Conservation (phyloP, 2,329 filamentous ascomycete genomes). For the Aureobasidium sp. region DNA sequence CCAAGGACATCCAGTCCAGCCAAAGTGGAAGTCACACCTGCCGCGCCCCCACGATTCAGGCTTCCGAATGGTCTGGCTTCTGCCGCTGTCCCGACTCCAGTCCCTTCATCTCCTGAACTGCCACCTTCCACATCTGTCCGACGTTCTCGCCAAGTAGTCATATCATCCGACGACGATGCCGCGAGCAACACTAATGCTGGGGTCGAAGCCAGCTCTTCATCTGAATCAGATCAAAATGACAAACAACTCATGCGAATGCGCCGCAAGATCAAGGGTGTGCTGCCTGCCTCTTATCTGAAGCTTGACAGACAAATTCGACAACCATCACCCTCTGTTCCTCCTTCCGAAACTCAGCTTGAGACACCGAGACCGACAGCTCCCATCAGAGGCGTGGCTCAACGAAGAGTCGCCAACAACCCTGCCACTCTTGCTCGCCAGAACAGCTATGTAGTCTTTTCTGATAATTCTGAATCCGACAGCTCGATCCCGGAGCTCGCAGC, state of each 20-base stretch:
- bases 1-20: slow-evolving; percentile 10
- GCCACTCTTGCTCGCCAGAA: background rate
- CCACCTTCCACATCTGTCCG: background rate
- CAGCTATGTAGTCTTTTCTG: slow-evolving; percentile 22
- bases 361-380: background rate
- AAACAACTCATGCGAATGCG: slow-evolving; percentile 26
- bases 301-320: slow-evolving; percentile 30
- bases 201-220: slow-evolving; percentile 16
- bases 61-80: slow-evolving; percentile 9
- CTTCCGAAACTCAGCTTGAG: background rate
- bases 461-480: slow-evolving; percentile 24
- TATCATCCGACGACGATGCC: background rate
- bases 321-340: background rate
- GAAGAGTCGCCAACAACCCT: background rate
- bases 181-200: slow-evolving; percentile 18
- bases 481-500: slow-evolving; percentile 13
- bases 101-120: slow-evolving; percentile 11
- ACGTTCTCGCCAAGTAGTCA: background rate
- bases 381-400: slow-evolving; percentile 22
- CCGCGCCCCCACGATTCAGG: slow-evolving; percentile 1
- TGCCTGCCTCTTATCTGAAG: slow-evolving; percentile 43
- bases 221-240: slow-evolving; percentile 25
- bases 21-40: background rate
- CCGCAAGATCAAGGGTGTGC: slow-evolving; percentile 38
- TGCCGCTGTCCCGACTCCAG: slow-evolving; percentile 12